Conservation (phyloP, 495 filamentous ascomycete species). For the Clohesyomyces aquaticus region DNA sequence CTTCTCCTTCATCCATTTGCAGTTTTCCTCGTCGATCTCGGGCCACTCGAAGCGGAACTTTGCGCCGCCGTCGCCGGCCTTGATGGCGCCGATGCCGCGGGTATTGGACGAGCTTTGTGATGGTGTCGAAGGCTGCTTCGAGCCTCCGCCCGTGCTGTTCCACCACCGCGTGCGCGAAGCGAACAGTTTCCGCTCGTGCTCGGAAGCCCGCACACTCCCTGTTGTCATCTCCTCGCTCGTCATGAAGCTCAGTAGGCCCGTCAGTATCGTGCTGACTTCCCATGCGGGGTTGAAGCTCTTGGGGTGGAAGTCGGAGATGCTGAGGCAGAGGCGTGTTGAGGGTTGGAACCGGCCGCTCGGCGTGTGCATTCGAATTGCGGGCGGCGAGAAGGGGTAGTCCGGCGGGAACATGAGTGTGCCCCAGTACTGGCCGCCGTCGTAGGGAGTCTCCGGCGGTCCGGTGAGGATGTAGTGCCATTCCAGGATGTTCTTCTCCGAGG, state of each 20-base stretch:
- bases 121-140: constrained; percentile 44
- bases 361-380: constrained; percentile 98
- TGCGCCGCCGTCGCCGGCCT: constrained; percentile 86
- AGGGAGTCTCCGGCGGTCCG: constrained; percentile 91
- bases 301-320: constrained; percentile 95
- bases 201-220: constrained; percentile 78
- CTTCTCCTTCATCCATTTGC: constrained; percentile 86
- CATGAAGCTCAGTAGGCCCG: constrained; percentile 95
- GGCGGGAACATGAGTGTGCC: constrained; percentile 93
- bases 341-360: constrained; percentile 94
- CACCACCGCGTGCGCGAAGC: constrained; percentile 87
- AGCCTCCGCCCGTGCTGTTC: constrained; percentile 96
- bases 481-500: constrained; percentile 91
- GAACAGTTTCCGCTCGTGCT: constrained; percentile 75
- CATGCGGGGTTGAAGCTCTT: constrained; percentile 99
- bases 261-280: constrained; percentile 95
- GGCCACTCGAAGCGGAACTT: constrained; percentile 91
- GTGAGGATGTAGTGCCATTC: constrained; percentile 99
- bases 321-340: constrained; percentile 86
- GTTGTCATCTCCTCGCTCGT: constrained; percentile 99
- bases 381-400: constrained; percentile 96
- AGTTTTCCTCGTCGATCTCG: constrained; percentile 88
- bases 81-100: constrained; percentile 66
- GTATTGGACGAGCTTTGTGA: constrained; percentile 24
- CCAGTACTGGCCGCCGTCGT: constrained; percentile 97